phyloP scores from a whole-genome alignment of 805 yeast species.

The Ogataea populi-albae region DNA sequence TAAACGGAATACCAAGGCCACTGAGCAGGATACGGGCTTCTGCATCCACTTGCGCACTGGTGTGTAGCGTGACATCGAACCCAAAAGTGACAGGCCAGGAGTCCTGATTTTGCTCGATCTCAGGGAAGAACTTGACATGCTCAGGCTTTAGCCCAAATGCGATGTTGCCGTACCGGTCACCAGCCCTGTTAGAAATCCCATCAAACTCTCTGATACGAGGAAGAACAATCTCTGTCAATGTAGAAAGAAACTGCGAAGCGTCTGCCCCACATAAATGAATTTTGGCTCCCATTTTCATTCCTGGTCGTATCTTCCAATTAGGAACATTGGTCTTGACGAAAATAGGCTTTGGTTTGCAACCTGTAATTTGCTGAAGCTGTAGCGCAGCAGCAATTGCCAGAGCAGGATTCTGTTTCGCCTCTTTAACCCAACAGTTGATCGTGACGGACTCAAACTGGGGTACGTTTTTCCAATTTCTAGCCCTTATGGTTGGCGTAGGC shows the following conservation, averaged over 20 bases:
- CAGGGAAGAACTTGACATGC: conserved; percentile 84
- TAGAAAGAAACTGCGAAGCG: conserved; percentile 80
- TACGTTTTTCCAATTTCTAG: conserved; percentile 63
- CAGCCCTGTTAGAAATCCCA: conserved; percentile 73
- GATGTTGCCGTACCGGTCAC: conserved; percentile 83
- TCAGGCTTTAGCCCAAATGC: conserved; percentile 79
- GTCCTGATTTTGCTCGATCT: conserved; percentile 86
- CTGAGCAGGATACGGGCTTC: conserved; percentile 85
- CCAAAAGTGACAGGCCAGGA: conserved; percentile 86
- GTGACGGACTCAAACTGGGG: conserved; percentile 69
- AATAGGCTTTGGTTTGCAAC: conserved; percentile 71
- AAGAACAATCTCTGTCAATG: conserved; percentile 86
- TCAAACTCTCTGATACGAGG: conserved; percentile 88
- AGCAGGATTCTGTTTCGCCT: conserved; percentile 67
- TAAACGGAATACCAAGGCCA: conserved; percentile 78
- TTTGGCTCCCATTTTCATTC: conserved; percentile 89
- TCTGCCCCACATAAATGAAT: conserved; percentile 73
- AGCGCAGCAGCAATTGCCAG: conserved; percentile 72
- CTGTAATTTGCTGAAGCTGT: conserved; percentile 92
- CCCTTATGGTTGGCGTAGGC: conserved; percentile 70
- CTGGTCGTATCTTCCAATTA: conserved; percentile 82
- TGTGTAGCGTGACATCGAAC: conserved; percentile 78
- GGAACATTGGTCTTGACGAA: conserved; percentile 78
- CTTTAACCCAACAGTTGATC: conserved; percentile 73
- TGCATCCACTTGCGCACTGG: conserved; percentile 84